phyloP scores from a whole-genome alignment of 805 yeast species.

The Candida sithepensis region DNA sequence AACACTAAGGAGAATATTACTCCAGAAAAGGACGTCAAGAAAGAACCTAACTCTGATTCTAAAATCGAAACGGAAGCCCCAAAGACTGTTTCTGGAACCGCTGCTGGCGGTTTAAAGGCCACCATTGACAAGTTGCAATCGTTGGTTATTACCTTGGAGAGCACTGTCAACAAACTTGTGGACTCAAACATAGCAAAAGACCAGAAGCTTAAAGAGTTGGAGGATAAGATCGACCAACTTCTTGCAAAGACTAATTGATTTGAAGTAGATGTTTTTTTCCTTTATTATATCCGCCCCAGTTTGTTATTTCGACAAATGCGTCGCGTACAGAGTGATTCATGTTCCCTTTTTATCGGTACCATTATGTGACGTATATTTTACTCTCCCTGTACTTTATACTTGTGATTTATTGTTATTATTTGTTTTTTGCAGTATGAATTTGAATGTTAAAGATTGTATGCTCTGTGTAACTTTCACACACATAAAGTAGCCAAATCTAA shows the following conservation, averaged over 20 bases:
- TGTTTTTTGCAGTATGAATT: neutral
- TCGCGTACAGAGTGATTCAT: neutral
- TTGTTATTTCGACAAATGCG: too few relatives aligned
- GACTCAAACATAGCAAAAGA: conserved; percentile 62
- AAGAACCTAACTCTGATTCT: conserved; percentile 11
- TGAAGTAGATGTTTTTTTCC: neutral
- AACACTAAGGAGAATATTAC: conserved; percentile 4
- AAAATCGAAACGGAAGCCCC: conserved; percentile 18
- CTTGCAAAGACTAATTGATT: neutral
- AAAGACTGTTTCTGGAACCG: conserved; percentile 37
- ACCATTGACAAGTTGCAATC: conserved; percentile 65
- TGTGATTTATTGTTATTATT: neutral
- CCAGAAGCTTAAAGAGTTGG: conserved; percentile 53
- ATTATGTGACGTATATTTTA: neutral
- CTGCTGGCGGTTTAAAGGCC: conserved; percentile 64
- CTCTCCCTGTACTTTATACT: neutral
- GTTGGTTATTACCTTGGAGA: conserved; percentile 56
- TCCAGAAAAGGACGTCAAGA: neutral
- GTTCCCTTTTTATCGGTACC: neutral
- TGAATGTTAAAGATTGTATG: neutral
- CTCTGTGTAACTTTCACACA: too few relatives aligned
- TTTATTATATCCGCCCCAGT: too few relatives aligned
- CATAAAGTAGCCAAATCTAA: too few relatives aligned
- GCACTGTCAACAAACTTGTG: conserved; percentile 47
- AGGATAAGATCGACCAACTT: conserved; percentile 49